Evolutionary conservation across 139 green algal species (phyloP).

Genomic region (Edaphochlamys debaryana): DNA sequence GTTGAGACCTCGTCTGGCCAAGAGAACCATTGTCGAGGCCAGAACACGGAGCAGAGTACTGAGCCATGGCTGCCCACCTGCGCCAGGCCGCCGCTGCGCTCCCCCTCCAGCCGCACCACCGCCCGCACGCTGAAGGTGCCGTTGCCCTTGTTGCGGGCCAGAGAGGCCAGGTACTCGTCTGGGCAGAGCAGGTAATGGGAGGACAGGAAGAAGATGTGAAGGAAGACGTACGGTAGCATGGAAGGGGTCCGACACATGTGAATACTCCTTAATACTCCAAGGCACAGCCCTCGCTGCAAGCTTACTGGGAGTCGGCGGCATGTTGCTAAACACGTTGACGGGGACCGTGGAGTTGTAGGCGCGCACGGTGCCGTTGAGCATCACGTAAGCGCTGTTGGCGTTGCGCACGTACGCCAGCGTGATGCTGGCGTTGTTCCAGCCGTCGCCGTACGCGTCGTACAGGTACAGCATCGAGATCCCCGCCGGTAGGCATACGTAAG

Average conservation of each 20-base stretch:
- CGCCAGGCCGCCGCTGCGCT: background rate
- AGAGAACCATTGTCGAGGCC: no score
- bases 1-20: no score
- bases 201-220: background rate
- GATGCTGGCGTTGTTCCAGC: conserved; percentile 19
- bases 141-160: conserved; percentile 12
- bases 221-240: background rate
- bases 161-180: background rate
- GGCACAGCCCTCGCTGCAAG: background rate
- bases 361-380: conserved; percentile 16
- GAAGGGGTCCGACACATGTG: no score
- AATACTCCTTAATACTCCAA: no score
- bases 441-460: conserved; percentile 57
- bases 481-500: conserved; percentile 42
- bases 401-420: conserved; percentile 21
- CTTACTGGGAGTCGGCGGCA: conserved; percentile 23
- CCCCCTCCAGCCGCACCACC: background rate
- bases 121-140: background rate
- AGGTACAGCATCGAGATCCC: conserved; percentile 41
- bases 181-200: background rate
- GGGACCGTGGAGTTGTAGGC: background rate
- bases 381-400: background rate
- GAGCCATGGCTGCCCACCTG: no score
- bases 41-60: no score
- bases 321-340: background rate